Evolutionary conservation across 805 yeast species (phyloP), one percentile per base, ranked within the genome.

Genomic region (Saccharomyces kudriavzevii): DNA sequence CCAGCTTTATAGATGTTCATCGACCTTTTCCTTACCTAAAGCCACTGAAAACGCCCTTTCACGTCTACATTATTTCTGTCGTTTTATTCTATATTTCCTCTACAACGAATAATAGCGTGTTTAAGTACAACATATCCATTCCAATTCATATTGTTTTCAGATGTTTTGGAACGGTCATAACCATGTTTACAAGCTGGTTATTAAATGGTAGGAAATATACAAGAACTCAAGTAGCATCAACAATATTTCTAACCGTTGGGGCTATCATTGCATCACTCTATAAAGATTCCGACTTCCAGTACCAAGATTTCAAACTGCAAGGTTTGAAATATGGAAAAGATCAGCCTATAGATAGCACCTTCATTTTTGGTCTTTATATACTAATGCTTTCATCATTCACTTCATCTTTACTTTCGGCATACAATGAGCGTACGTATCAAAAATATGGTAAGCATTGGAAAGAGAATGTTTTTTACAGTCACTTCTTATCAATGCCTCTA

Each of bases 121-220:
- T 83, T 70, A 73, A 70, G 17, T 82, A 70, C 64, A 74, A 81
- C 40, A 73, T 87, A 27, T 77, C 85, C 2, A 77, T 86, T 22
- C 89, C 91, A 0, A 66, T 84, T 27, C 89, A 85, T 62, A 84
- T 84, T 26, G 77, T 85, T 6, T 74, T 85, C 58, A 66, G 90
- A 50, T 83, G 89, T 11, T 77, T 84, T 5, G 82, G 87, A 0
- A 79, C 87, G 0, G 79, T 82, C 5, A 67, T 83, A 17, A 81
- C 87, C 0, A 77, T 87, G 82, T 29, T 76, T 0, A 66, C 83
- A 3, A 89, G 91, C 2, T 68, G 65, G 58, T 49, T 75, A 5
- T 53, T 76, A 10, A 81, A 79, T 47, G 65, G 66, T 5, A 82
- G 76, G 61, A 63, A 61, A 29, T 84, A 83, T 62, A 65, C 72